Evolutionary conservation across 371 early-diverging fungal genomes (phyloP).

Genomic region (Choanephora cucurbitarum): DNA sequence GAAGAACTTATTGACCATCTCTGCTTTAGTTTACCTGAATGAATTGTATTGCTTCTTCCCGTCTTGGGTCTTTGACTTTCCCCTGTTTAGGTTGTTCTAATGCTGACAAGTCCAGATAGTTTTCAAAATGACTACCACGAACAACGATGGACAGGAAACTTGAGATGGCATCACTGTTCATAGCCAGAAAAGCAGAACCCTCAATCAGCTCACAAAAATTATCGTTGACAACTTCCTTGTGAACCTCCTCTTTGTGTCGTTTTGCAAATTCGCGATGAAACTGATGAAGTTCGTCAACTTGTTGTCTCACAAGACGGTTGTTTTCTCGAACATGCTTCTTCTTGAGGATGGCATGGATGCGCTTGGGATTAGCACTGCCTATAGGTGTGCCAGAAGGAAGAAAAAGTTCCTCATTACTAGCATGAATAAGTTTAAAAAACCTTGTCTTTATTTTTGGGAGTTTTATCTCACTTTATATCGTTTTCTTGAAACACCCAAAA

Average conservation of each 20-base stretch:
- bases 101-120: background rate
- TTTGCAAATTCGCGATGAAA: conserved; percentile 11
- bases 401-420: conserved; percentile 8
- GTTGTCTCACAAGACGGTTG: conserved; percentile 5
- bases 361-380: background rate
- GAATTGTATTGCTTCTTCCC: too few relatives aligned
- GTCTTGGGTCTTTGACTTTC: background rate
- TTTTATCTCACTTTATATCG: conserved; percentile 5
- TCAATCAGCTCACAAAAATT: conserved; percentile 10
- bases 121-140: too few relatives aligned
- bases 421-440: background rate
- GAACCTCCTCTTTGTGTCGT: background rate
- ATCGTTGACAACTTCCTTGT: background rate
- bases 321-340: conserved; percentile 10
- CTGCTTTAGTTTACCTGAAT: too few relatives aligned
- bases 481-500: conserved; percentile 11
- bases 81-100: background rate
- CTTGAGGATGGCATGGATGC: background rate
- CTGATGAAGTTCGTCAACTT: conserved; percentile 9
- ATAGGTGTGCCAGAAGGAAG: conserved; percentile 20
- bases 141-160: background rate
- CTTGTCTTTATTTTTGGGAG: background rate
- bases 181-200: conserved; percentile 6
- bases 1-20: too few relatives aligned
- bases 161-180: background rate